Evolutionary conservation across 768 basidiomycete species (phyloP).

Genomic region (Fomitopsis serialis): DNA sequence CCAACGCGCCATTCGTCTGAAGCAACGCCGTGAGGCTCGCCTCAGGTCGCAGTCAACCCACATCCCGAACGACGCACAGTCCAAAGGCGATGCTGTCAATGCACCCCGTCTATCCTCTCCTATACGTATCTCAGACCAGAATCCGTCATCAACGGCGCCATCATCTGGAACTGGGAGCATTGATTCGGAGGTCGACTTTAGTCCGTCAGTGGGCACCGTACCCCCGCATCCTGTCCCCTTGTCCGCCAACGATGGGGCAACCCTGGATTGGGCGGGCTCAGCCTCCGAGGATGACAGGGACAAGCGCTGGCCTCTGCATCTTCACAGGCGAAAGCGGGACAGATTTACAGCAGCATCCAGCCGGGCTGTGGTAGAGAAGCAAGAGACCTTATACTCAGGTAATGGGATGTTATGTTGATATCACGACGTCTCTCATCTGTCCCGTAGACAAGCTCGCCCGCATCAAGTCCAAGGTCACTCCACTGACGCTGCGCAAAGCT

Average conservation of each 20-base stretch:
- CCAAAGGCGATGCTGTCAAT: slow-evolving; percentile 1
- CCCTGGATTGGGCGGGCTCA: slow-evolving; percentile 70
- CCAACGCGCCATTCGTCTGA: slow-evolving; percentile 66
- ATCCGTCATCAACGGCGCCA: not conserved
- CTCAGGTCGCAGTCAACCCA: slow-evolving; percentile 27
- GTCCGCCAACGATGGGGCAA: slow-evolving; percentile 63
- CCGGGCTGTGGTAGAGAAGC: slow-evolving; percentile 46
- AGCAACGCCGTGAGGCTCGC: slow-evolving; percentile 71
- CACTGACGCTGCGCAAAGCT: slow-evolving; percentile 58
- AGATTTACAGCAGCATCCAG: slow-evolving; percentile 44
- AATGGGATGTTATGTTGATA: not conserved
- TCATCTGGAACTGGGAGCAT: slow-evolving; percentile 6
- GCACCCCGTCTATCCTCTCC: slow-evolving; percentile 29
- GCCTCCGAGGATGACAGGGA: slow-evolving; percentile 54
- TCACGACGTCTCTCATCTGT: not conserved
- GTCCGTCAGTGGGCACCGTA: slow-evolving; percentile 49
- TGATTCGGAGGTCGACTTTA: slow-evolving; percentile 60
- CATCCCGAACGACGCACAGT: slow-evolving; percentile 18
- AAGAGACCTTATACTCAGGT: slow-evolving; percentile 57
- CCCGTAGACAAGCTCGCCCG: slow-evolving; percentile 49
- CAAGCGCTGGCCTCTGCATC: slow-evolving; percentile 53
- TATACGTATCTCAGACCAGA: slow-evolving; percentile 6
- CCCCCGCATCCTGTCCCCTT: slow-evolving; percentile 61
- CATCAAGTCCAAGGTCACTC: slow-evolving; percentile 44
- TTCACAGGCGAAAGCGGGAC: slow-evolving; percentile 57